Base-by-base conservation (phyloP, 1,284 basidiomycete species). In the Trichosporon sp. region DNA sequence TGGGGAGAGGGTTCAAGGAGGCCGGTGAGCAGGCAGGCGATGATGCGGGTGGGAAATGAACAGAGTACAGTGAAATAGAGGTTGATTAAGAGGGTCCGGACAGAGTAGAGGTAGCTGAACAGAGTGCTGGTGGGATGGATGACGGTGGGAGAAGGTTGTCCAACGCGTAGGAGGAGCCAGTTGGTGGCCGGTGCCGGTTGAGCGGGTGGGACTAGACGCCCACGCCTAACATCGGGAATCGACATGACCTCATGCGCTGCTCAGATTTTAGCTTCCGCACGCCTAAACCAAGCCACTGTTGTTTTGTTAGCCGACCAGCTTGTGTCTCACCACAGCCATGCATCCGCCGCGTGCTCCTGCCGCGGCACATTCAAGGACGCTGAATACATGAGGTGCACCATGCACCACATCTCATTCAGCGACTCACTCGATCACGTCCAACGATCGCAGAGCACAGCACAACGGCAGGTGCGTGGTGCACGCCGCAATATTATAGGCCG, bases 231-330 rank as follows among this genome's bases (percentile, higher is more conserved):
- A 31, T 32, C 56, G 56, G 56, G 56, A 31, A 42, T 38, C 42
- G 23, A 31, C 56, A 60, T 60, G 56, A 60, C 56, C 44, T 53
- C 44, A 65, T 34, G 47, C 53, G n/a, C 32, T 51, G 44, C 34
- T 56, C 56, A 60, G 56, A 60, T 60, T 60, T 60, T 60, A 60
- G 56, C 53, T 58, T 21, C 35, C 64, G 53, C 31, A 34, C 53
- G 25, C 51, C 35, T 51, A 51, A 58, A n/a, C 60, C 53, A 18
- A 53, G 58, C 25, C 2, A 31, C 35, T 21, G 27, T 65, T 29
- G 53, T 31, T 27, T 58, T 60, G 27, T n/a, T 31, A 60, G 56
- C 27, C 56, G 56, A 60, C 27, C 51, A 27, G 47, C 13, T 15
- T 12, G 7, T 15, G 29, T 18, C 44, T 38, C 42, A 27, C 11